Base-by-base conservation (phyloP, 2,329 filamentous ascomycete species). In the Colletotrichum simmondsii region DNA sequence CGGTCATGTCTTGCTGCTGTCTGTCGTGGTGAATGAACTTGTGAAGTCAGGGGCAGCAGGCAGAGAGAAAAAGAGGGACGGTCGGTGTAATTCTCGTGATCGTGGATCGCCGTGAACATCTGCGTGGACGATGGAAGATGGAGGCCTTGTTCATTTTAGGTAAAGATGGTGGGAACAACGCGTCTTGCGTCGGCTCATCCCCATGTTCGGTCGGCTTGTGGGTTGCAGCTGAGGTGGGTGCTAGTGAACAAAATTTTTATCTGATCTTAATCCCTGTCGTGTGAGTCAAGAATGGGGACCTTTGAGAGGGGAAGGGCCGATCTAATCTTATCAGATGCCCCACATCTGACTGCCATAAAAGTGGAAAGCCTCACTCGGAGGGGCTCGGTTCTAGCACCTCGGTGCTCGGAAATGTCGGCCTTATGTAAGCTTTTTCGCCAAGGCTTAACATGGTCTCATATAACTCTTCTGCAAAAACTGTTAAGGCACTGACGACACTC, bases 301-400 rank as follows among this genome's bases (percentile, higher is more conserved):
- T 52, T 57, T 61, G 35, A 14, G 66, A 35, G 66, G 62, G 60
- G 71, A 73, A 71, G 61, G 28, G 53, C 66, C 67, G 71, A 73
- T 73, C 66, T 73, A 73, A 73, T 73, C 71, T 73, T 73, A 73
- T 73, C 71, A 65, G 71, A 73, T 73, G 71, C 67, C 71, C 71
- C 71, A 73, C 19, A 49, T 32, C 2, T 3, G 6, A 7, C 14
- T 24, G 49, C 28, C 24, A 52, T n/a, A 19, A 8, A 19, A 30
- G 24, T 65, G 62, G 62, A 12, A 7, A 26, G 22, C 28, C 5
- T 14, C 3, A 14, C 66, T 73, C 67, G 71, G 71, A 37, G 2
- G 10, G n/a, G 12, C 28, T 73, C 71, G 71, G 71, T 26, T 49
- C 26, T 71, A 42, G 4, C 4, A 35, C 49, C 61, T 73, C 71